These are phyloP conservation scores for Pichia sp. DNA, from an alignment of 1,139 yeast genomes.

Conservation along the genomic window DNA sequence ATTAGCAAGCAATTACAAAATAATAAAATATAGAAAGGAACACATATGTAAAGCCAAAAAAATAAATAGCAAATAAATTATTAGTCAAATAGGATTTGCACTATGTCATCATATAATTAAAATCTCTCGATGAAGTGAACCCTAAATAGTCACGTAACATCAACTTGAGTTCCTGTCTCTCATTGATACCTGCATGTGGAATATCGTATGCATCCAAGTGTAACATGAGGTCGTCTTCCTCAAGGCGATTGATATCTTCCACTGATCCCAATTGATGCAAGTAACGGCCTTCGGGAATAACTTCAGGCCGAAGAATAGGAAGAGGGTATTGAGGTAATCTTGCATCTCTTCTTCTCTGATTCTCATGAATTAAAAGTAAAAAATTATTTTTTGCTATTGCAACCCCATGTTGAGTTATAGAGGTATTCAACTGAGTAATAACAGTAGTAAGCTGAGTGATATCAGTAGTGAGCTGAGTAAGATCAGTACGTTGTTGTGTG, in stretches of 20 bases:
- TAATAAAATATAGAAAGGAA: background rate
- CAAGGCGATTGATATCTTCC: background rate
- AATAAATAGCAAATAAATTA: background rate
- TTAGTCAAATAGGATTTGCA: background rate
- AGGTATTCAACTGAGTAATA: too few relatives aligned
- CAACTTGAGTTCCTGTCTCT: background rate
- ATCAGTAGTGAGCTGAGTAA: too few relatives aligned
- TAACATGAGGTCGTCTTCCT: background rate
- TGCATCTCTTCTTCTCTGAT: background rate
- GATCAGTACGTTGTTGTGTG: too few relatives aligned
- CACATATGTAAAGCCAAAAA: background rate
- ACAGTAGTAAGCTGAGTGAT: too few relatives aligned
- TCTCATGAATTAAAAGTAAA: too few relatives aligned
- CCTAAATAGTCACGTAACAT: background rate
- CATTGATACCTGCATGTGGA: background rate
- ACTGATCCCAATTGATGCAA: background rate
- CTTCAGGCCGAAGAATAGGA: background rate
- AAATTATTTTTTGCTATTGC: too few relatives aligned
- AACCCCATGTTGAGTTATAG: too few relatives aligned
- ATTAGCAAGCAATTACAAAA: too few relatives aligned
- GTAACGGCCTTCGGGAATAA: background rate
- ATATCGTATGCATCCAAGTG: background rate
- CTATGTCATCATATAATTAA: background rate
- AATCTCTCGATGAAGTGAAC: background rate
- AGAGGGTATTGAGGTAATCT: background rate